Evolutionary conservation across 2,329 filamentous ascomycete genomes (phyloP), one percentile per base, ranked within the genome.

Genomic region (Aspergillus pseudonomiae): DNA sequence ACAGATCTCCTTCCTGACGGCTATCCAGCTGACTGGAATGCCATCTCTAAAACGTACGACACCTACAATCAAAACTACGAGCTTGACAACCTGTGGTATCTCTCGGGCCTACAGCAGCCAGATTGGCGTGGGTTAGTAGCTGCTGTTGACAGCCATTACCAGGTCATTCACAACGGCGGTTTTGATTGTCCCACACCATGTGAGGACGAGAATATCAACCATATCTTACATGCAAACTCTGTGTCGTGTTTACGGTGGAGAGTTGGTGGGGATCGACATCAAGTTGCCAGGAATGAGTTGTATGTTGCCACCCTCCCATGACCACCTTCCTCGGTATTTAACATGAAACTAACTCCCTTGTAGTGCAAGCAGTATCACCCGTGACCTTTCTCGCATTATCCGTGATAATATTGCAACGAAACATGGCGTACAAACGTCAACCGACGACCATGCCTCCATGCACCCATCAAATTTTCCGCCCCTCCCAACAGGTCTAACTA

Each of bases 51-150:
- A 36, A 71, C 68, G 3, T 81, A 81, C 64, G 75, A 78, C 55
- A 63, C 67, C 19, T 80, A 79, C 54, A 80, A 81, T 43, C 71
- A 77, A 12, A 71, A 75, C 52, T 78, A 73, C 32, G 77, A 78
- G 56, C 70, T 81, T n/a, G 78, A 80, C 64, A 79, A 75, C 46
- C 65, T 81, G 6, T 79, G 77, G 72, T 73, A 76, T 12, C 70
- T 81, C 11, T 81, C 78, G 4, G 79, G 79, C 39, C 71, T 81
- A 6, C 74, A 77, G 58, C 76, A 79, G 46, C 74, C 75, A 3
- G 77, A 80, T 57, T 81, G 78, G 78, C 77, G 77, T 45, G 78
- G 78, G 1, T 55, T 81, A 6, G 77, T 81, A n/a, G 79, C 79
- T 30, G 78, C 79, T 14, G 71, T 81, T n/a, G 79, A 81, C 65